A percentile compares a stretch with the other conserved stretches of the same genome.
Evolutionary conservation across 2,329 filamentous ascomycete genomes (phyloP).

Genomic region (Reticulascus tulasneorum): DNA sequence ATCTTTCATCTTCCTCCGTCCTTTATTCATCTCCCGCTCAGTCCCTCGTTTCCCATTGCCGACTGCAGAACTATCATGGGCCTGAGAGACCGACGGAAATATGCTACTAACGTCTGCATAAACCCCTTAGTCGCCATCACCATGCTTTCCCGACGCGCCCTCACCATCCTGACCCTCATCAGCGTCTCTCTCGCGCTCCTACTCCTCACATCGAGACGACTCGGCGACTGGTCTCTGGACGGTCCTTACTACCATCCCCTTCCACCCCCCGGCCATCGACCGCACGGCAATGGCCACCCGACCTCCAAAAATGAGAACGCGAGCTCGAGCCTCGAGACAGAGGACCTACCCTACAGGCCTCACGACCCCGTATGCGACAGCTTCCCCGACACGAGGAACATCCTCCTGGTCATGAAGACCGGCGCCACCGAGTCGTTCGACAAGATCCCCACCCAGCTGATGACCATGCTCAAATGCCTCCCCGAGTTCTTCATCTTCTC

Average conservation of each 20-base stretch:
- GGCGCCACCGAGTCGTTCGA: conserved; percentile 51
- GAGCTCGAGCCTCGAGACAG: conserved; percentile 6
- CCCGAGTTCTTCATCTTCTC: conserved; percentile 53
- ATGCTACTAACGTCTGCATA: conserved; percentile 7
- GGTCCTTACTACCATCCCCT: conserved; percentile 21
- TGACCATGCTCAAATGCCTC: conserved; percentile 48
- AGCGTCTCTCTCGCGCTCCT: conserved; percentile 24
- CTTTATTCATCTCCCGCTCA: too few species aligned
- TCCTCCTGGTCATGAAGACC: conserved; percentile 53
- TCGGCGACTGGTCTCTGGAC: conserved; percentile 25
- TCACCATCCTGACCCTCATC: conserved; percentile 21
- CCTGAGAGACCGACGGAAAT: conserved; percentile 8
- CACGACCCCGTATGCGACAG: conserved; percentile 27
- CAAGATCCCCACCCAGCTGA: conserved; percentile 49
- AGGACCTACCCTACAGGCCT: conserved; percentile 13
- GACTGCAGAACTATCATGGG: conserved; percentile 12
- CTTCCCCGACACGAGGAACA: conserved; percentile 41
- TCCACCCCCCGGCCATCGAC: conserved; percentile 2
- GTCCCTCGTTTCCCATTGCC: too few species aligned
- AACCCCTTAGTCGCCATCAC: conserved; percentile 8
- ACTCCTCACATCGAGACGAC: conserved; percentile 26
- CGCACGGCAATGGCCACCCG: conserved; percentile 11
- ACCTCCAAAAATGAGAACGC: conserved; percentile 3
- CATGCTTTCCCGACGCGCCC: conserved; percentile 24
- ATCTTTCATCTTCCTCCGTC: too few species aligned